phyloP scores from a whole-genome alignment of 768 basidiomycete genomes.

The Clitopilus passeckerianus region DNA sequence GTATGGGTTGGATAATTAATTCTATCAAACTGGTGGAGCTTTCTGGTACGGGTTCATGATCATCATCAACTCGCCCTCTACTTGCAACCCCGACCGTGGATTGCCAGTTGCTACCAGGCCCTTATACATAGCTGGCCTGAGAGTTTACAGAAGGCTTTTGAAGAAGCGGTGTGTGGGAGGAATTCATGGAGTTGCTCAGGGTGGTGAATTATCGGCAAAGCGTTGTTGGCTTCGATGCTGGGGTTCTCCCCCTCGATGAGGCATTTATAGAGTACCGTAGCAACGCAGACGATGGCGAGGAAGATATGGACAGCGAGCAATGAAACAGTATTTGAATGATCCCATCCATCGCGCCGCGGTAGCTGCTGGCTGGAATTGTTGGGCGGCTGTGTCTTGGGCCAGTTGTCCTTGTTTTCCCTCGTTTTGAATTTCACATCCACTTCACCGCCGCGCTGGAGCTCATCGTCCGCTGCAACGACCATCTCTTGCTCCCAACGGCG shows the following conservation, averaged over 20 bases:
- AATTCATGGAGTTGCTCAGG: not conserved
- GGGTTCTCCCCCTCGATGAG: not conserved
- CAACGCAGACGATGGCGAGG: not conserved
- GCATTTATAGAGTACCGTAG: not conserved
- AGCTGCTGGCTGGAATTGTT: not conserved
- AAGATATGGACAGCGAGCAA: not conserved
- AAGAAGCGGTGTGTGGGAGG: too few relatives aligned
- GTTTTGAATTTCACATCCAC: not conserved
- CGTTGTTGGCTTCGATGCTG: not conserved
- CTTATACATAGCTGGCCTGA: too few relatives aligned
- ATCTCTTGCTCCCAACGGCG: not conserved
- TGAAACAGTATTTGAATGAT: not conserved
- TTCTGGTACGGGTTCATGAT: too few relatives aligned
- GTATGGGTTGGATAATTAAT: too few relatives aligned
- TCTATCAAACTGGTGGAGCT: too few relatives aligned
- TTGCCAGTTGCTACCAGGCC: too few relatives aligned
- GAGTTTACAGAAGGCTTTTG: too few relatives aligned
- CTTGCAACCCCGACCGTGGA: too few relatives aligned
- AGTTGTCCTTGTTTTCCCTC: not conserved
- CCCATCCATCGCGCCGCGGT: not conserved
- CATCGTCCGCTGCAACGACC: slow-evolving; percentile 1
- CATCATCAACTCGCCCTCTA: too few relatives aligned
- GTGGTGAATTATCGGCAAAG: not conserved
- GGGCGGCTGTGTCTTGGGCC: slow-evolving; percentile 1
- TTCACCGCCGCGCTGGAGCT: not conserved